Base-by-base conservation (phyloP, 228 moss, liverwort and hornwort genomes). In the Sphagnum fallax region DNA sequence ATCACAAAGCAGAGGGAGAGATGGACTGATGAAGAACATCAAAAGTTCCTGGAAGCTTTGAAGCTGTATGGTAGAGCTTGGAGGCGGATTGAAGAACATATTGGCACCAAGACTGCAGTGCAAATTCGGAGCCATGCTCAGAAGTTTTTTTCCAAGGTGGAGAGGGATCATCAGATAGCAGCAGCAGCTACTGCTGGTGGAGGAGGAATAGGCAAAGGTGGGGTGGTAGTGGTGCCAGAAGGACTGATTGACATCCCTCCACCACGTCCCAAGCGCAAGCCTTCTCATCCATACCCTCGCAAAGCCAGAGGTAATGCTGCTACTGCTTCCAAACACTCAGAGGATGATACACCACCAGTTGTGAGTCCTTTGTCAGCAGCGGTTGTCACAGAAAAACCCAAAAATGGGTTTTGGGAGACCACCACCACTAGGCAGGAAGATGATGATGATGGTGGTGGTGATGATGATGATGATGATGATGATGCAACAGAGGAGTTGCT, bases 21-120 rank as follows among this genome's bases (percentile, higher is more conserved):
- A 69, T 88, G 88, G 88, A 88, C 85, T 6, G 88, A 88, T 72
- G 88, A 85, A 72, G 88, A 88, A 74, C 88, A 88, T 52, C 82
- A 78, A 50, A 88, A 85, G 78, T 88, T 88, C 61, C 67, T 88
- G 47, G 88, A 88, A 64, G 88, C 88, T 15, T 69, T 88, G 68
- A 88, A 88, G 72, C 75, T 88, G 1, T 82, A 85, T 61, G 88
- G 88, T 13, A 84, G 88, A 52, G 88, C 88, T 16, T 88, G 88
- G 88, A 80, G 88, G 13, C 70, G 82, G 72, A 88, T 88, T 72
- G 88, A 88, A 74, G 88, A 88, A 74, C 85, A 88, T 72, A 85
- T 88, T 76, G 88, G 88, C 60, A 80, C 88, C 3, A 88, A 88
- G 76, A 88, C 88, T 13, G 88, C 88, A 32, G 88, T 88, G 75